Base-by-base conservation (phyloP, 2,329 filamentous ascomycete genomes). In the Ceratocystis cacaofunesta region DNA sequence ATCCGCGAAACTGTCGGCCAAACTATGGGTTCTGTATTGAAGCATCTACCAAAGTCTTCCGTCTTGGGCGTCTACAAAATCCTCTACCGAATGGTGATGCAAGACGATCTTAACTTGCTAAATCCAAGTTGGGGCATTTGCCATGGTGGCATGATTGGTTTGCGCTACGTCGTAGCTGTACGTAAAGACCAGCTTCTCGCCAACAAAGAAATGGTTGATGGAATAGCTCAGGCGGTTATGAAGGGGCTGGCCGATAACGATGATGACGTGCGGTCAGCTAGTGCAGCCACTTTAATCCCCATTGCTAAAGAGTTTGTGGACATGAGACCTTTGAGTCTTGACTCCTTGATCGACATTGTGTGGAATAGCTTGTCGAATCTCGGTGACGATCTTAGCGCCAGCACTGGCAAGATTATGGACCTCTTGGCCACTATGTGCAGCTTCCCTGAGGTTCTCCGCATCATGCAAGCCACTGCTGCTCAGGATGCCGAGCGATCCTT, bases 371-470 rank as follows among this genome's bases (percentile, higher is more conserved):
- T 99, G 28, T 95, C 92, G 2, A 95, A 95, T 73, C 79, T 99
- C n/a, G 92, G 92, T 69, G 94, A 99, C 73, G 94, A 99, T 72
- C 80, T 99, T 19, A 97, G 92, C 74, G 94, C 94, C 3, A 97
- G 94, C 74, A 99, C 95, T 8, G 94, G 94, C 61, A 95, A 91
- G 66, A 95, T 99, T 65, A 99, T 99, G 95, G 95, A 99, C 74
- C 82, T 99, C 50, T 81, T 99, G 19, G 94, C 95, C 15, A 97
- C 94, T 68, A 84, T 99, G 1, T 99, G 94, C 77, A 88, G 91
- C 69, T 99, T 96, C 77, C 89, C 89, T 0, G 85, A 96, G 76
- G 92, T 97, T 6, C 78, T 99, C 41, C 85, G 92, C 68, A 89
- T 92, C 15, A 99, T 99, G 94, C 95, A 95, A 76, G 78, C 80